phyloP scores from a whole-genome alignment of 495 filamentous ascomycete genomes.

The Symbiotaphrina buchneri region DNA sequence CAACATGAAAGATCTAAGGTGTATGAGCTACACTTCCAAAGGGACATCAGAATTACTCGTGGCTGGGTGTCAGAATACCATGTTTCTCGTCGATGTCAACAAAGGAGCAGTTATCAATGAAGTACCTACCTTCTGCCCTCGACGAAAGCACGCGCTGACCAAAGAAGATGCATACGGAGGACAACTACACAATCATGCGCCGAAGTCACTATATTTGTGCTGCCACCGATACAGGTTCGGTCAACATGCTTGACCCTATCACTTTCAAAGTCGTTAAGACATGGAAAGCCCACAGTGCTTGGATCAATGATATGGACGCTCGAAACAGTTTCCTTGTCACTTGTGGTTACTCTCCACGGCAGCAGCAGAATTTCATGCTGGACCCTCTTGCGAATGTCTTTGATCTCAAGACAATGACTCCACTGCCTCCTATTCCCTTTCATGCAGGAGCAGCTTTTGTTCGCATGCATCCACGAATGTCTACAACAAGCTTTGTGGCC shows the following conservation, averaged over 20 bases:
- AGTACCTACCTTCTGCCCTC: slow-evolving; percentile 18
- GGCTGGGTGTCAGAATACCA: slow-evolving; percentile 62
- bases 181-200: slow-evolving; percentile 78
- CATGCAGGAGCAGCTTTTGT: slow-evolving; percentile 80
- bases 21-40: slow-evolving; percentile 86
- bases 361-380: slow-evolving; percentile 38
- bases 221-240: slow-evolving; percentile 60
- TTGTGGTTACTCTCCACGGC: slow-evolving; percentile 73
- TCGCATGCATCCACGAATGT: slow-evolving; percentile 83
- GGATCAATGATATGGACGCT: slow-evolving; percentile 88
- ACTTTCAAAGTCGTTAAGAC: slow-evolving; percentile 56
- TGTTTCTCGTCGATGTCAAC: slow-evolving; percentile 79
- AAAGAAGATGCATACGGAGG: slow-evolving; percentile 37
- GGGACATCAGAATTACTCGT: slow-evolving; percentile 61
- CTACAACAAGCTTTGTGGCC: slow-evolving; percentile 75
- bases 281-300: slow-evolving; percentile 70
- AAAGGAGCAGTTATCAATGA: slow-evolving; percentile 60
- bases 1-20: slow-evolving; percentile 61
- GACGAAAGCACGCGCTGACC: neutral
- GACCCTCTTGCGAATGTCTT: slow-evolving; percentile 88
- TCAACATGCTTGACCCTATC: slow-evolving; percentile 64
- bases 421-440: slow-evolving; percentile 77
- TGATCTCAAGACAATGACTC: slow-evolving; percentile 66
- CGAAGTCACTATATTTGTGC: slow-evolving; percentile 76
- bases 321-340: slow-evolving; percentile 80